Evolutionary conservation across 768 basidiomycete species (phyloP).

Genomic region (Russula lepida): DNA sequence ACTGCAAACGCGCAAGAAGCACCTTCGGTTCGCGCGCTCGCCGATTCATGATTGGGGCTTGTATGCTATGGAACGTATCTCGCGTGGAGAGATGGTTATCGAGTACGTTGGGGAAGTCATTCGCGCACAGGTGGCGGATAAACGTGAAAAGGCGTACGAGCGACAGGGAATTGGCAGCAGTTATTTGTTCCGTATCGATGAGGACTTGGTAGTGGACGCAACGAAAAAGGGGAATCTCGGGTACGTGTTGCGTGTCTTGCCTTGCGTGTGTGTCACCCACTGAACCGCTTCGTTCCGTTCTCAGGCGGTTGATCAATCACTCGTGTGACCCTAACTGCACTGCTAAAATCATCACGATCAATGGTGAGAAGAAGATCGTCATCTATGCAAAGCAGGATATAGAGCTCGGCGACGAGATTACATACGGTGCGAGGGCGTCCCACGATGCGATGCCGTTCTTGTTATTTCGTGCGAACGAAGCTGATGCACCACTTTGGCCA

Average conservation of each 20-base stretch:
- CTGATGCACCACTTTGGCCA: not conserved
- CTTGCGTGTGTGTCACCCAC: not conserved
- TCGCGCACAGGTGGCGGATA: constrained; percentile 90
- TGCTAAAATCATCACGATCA: constrained; percentile 87
- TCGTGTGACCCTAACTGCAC: constrained; percentile 94
- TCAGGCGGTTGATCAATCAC: constrained; percentile 94
- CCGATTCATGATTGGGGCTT: constrained; percentile 98
- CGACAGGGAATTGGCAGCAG: constrained; percentile 96
- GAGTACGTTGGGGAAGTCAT: constrained; percentile 99
- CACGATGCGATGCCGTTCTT: not conserved
- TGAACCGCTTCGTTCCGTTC: not conserved
- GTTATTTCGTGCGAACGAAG: not conserved
- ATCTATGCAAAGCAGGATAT: constrained; percentile 98
- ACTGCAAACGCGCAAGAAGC: constrained; percentile 95
- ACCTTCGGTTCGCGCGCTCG: constrained; percentile 86
- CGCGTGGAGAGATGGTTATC: constrained; percentile 95
- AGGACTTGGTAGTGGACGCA: constrained; percentile 96
- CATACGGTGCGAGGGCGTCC: constrained; percentile 68
- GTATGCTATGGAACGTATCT: constrained; percentile 95
- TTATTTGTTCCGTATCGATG: constrained; percentile 96
- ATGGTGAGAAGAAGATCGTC: constrained; percentile 94
- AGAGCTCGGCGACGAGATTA: constrained; percentile 95
- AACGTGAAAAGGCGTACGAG: constrained; percentile 95
- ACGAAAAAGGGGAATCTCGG: constrained; percentile 99
- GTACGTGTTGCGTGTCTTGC: constrained; percentile 45